phyloP scores from a whole-genome alignment of 2,329 filamentous ascomycete species.

The Zasmidium angulare region DNA sequence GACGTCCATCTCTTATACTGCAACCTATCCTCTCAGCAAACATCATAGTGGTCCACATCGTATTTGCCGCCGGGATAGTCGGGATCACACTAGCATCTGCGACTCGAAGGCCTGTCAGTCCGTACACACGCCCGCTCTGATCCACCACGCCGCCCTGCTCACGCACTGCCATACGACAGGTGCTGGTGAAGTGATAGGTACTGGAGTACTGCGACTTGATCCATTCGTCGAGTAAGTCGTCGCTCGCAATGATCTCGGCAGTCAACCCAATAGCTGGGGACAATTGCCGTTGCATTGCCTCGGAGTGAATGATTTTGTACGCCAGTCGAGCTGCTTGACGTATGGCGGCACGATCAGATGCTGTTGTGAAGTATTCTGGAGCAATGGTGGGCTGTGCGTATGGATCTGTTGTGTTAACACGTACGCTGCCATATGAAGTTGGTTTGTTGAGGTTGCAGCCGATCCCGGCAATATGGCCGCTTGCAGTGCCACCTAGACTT shows the following conservation, averaged over 20 bases:
- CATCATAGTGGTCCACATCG: constrained; percentile 17
- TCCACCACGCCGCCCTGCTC: constrained; percentile 23
- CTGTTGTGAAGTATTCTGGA: constrained; percentile 3
- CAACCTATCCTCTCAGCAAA: constrained; percentile 12
- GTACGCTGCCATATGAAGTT: constrained; percentile 3
- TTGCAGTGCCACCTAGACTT: constrained; percentile 2
- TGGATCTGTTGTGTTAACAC: constrained; percentile 1
- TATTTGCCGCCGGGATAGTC: constrained; percentile 16
- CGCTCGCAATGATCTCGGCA: constrained; percentile 3
- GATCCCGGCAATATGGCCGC: constrained; percentile 6
- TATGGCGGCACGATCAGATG: constrained; percentile 7
- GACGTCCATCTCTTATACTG: constrained; percentile 6
- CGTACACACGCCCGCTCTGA: constrained; percentile 21
- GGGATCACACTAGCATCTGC: constrained; percentile 27
- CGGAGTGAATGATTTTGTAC: constrained; percentile 8
- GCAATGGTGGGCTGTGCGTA: constrained; percentile 3
- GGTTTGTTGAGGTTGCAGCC: constrained; percentile 11
- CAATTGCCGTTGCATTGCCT: constrained; percentile 8
- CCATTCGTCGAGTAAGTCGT: constrained; percentile 11
- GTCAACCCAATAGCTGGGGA: constrained; percentile 6
- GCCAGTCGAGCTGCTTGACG: constrained; percentile 6
- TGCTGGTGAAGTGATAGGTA: constrained; percentile 13
- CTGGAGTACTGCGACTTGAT: constrained; percentile 13
- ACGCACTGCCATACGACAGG: constrained; percentile 16
- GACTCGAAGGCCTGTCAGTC: constrained; percentile 19